Evolutionary conservation across 2,329 filamentous ascomycete species (phyloP).

Genomic region (Ophiocordyceps camponoti-saundersi): DNA sequence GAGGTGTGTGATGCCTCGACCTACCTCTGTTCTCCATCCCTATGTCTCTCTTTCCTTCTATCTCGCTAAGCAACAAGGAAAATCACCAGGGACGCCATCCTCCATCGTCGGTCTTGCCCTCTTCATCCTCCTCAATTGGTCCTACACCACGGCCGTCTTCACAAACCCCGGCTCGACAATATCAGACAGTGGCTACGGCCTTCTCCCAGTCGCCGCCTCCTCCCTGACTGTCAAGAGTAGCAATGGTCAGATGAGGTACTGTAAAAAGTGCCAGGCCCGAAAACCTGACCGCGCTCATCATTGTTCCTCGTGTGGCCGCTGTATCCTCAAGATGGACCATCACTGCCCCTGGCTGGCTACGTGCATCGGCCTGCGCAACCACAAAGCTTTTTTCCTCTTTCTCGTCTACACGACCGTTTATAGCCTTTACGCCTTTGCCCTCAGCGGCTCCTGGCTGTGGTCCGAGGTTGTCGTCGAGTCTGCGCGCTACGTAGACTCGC

Average conservation of each 20-base stretch:
- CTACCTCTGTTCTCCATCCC: neutral
- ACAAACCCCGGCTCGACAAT: slow-evolving; percentile 66
- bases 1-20: slow-evolving; percentile 23
- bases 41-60: neutral
- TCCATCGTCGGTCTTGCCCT: slow-evolving; percentile 52
- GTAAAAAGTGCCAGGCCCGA: slow-evolving; percentile 89
- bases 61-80: neutral
- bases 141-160: slow-evolving; percentile 86
- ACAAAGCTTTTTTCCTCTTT: slow-evolving; percentile 90
- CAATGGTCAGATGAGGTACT: slow-evolving; percentile 73
- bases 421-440: slow-evolving; percentile 65
- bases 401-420: slow-evolving; percentile 79
- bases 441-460: slow-evolving; percentile 71
- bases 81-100: slow-evolving; percentile 27
- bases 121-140: slow-evolving; percentile 69
- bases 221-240: slow-evolving; percentile 76
- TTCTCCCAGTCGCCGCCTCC: slow-evolving; percentile 55
- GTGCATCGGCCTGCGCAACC: slow-evolving; percentile 84
- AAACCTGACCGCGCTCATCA: slow-evolving; percentile 96
- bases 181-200: slow-evolving; percentile 54
- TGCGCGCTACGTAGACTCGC: slow-evolving; percentile 51
- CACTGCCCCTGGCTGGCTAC: slow-evolving; percentile 97
- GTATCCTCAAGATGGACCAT: slow-evolving; percentile 98
- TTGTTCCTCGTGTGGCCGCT: slow-evolving; percentile 85
- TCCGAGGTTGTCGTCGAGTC: slow-evolving; percentile 58